phyloP scores from a whole-genome alignment of 441 rosid species.

The Corymbia calophylla region DNA sequence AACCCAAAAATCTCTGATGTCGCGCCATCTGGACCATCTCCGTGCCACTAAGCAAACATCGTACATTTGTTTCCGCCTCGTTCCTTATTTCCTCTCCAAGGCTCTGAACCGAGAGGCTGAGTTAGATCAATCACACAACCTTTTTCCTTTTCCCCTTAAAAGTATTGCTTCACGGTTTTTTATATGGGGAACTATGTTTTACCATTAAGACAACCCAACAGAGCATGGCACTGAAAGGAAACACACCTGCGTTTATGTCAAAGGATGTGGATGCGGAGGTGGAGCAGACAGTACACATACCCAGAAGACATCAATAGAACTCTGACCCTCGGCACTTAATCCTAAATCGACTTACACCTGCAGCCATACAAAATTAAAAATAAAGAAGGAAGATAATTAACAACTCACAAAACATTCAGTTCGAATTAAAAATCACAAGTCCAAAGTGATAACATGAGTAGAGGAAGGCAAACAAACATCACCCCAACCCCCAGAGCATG shows the following conservation, averaged over 20 bases:
- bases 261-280: background rate
- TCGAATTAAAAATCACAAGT: background rate
- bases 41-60: background rate
- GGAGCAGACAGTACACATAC: background rate
- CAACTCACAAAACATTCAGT: background rate
- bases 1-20: background rate
- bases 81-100: background rate
- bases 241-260: background rate
- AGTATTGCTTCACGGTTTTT: background rate
- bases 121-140: background rate
- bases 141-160: background rate
- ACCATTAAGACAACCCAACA: background rate
- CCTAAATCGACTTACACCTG: background rate
- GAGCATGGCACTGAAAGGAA: background rate
- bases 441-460: background rate
- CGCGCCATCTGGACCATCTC: background rate
- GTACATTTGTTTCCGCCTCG: background rate
- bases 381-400: background rate
- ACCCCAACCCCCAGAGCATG: background rate
- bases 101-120: background rate
- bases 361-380: background rate
- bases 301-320: background rate
- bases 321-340: background rate
- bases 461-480: background rate
- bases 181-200: background rate